A percentile compares a stretch with the other conserved stretches of the same genome.
Evolutionary conservation across 768 basidiomycete genomes (phyloP).

Genomic region (Leccinum longicurvipes): DNA sequence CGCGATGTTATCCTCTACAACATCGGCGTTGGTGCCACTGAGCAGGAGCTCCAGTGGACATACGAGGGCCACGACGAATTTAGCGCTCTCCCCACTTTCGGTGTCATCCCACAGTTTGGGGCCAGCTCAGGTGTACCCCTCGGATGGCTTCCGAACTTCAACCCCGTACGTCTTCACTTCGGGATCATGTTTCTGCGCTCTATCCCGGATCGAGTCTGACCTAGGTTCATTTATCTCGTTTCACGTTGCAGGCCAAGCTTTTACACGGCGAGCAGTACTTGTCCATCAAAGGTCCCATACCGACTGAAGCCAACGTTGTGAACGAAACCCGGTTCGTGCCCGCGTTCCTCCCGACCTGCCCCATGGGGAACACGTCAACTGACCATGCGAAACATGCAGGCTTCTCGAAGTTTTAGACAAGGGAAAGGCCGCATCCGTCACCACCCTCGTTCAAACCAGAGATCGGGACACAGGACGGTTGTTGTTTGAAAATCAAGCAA

Average conservation of each 20-base stretch:
- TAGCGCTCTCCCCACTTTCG: constrained; percentile 86
- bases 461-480: constrained; percentile 75
- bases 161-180: constrained; percentile 58
- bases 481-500: constrained; percentile 90
- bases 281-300: constrained; percentile 80
- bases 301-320: constrained; percentile 76
- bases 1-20: constrained; percentile 94
- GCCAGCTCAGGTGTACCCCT: constrained; percentile 64
- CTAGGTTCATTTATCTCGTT: background rate
- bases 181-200: background rate
- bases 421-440: constrained; percentile 92
- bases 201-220: background rate
- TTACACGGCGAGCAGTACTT: constrained; percentile 97
- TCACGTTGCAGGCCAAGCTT: constrained; percentile 70
- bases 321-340: constrained; percentile 61
- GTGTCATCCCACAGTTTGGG: constrained; percentile 87
- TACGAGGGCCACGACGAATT: constrained; percentile 90
- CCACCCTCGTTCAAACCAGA: constrained; percentile 71
- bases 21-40: constrained; percentile 90
- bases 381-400: constrained; percentile 34
- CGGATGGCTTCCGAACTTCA: constrained; percentile 94
- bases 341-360: constrained; percentile 15
- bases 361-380: background rate
- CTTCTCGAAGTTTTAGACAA: constrained; percentile 82
- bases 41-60: constrained; percentile 87